Base-by-base conservation (phyloP, 1,284 basidiomycete species). In the Moesziomyces sp. region DNA sequence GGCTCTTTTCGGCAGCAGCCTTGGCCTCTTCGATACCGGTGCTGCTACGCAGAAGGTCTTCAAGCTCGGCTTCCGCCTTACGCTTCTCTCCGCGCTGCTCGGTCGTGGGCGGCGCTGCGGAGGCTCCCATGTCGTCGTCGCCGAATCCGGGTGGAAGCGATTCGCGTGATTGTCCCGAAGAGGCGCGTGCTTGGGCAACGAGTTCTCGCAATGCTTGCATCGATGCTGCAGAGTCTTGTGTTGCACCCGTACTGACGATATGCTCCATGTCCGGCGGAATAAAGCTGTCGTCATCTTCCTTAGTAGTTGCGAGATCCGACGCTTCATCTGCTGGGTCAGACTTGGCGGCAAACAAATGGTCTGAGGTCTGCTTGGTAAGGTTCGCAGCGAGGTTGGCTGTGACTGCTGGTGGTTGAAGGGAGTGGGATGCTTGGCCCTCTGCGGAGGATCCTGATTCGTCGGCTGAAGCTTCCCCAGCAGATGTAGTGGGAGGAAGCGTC, bases 181-280 rank as follows among this genome's bases (percentile, higher is more conserved):
- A 56, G 19, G 64, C 67, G 45, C 72, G 38, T 3, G 72, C 72
- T 46, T 74, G 60, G 3, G 62, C 63, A 0, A 74, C 72, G 0
- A 70, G 67, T 9, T 74, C 72, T n/a, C 72, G 66, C 1, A 74
- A 48, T 26, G 62, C 60, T 10, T 70, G 48, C 63, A 67, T 70
- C 10, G 72, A 70, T 3, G 57, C 52, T 9, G 66, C 48, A 13
- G 55, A 50, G 24, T 66, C 56, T 46, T 74, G 62, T 19, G 67
- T 45, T 1, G 63, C 72, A 44, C 72, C 72, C 8, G 72, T 63
- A 46, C 45, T 55, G 21, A 74, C 62, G 13, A 74, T 74, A 45
- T 74, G 59, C 28, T 74, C 72, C 54, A 74, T 48, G 23, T 74
- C 72, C 3, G 67, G 53, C 8, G 62, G 55, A 6, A 74, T 63